Percentiles rank a stretch among this genome's conserved stretches.
Evolutionary conservation across 805 yeast species (phyloP).

Genomic region (Candida fluviatilis): DNA sequence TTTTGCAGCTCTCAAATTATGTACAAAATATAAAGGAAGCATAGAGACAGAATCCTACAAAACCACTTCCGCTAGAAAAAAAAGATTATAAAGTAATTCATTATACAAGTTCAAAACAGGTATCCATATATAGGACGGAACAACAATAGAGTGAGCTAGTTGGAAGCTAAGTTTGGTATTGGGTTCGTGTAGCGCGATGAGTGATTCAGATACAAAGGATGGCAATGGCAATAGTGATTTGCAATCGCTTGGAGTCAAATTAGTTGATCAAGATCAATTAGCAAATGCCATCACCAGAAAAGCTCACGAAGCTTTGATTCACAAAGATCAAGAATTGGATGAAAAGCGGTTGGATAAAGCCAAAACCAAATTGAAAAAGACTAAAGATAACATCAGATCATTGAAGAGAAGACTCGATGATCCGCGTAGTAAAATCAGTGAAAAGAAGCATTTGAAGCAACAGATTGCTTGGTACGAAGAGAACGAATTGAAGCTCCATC

Average conservation of each 20-base stretch:
- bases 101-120: no score
- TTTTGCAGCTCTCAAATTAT: no score
- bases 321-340: slow-evolving; percentile 71
- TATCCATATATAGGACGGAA: no score
- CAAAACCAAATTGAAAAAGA: slow-evolving; percentile 40
- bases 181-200: no score
- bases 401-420: slow-evolving; percentile 47
- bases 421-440: slow-evolving; percentile 62
- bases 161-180: no score
- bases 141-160: no score
- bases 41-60: no score
- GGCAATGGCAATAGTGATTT: no score
- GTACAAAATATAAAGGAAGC: no score
- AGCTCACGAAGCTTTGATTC: slow-evolving; percentile 60
- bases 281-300: slow-evolving; percentile 67
- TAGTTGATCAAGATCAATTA: slow-evolving; percentile 77
- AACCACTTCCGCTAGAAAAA: no score
- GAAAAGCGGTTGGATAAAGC: slow-evolving; percentile 71
- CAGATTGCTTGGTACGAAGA: slow-evolving; percentile 51
- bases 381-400: slow-evolving; percentile 38
- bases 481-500: slow-evolving; percentile 50
- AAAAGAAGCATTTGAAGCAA: slow-evolving; percentile 47
- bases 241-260: slow-evolving; percentile 34
- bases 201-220: no score
- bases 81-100: no score